Evolutionary conservation across 176 grass and related monocot species (phyloP).

Genomic region (Raddia distichophylla): DNA sequence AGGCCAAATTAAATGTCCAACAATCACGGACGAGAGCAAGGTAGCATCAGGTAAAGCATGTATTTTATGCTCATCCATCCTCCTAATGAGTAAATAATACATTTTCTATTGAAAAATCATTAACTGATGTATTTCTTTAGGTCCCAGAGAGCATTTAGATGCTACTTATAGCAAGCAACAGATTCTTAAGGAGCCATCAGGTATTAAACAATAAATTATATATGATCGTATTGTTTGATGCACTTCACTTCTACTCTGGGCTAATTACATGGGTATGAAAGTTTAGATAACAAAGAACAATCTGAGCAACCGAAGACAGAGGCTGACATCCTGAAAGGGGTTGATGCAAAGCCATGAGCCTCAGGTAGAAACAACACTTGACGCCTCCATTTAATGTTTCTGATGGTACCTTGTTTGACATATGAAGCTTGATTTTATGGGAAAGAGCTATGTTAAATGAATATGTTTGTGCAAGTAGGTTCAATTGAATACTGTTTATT

Average conservation of each 20-base stretch:
- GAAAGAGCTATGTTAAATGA: not conserved
- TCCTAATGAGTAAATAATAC: not conserved
- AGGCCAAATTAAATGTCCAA: slow-evolving; percentile 34
- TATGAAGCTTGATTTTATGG: slow-evolving; percentile 21
- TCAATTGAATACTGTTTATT: not conserved
- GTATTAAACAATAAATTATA: slow-evolving; percentile 14
- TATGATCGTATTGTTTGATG: slow-evolving; percentile 17
- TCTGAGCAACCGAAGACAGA: slow-evolving; percentile 36
- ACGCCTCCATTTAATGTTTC: slow-evolving; percentile 28
- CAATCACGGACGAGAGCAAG: slow-evolving; percentile 26
- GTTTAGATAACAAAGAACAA: slow-evolving; percentile 37
- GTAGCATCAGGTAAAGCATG: slow-evolving; percentile 37
- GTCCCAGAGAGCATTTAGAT: slow-evolving; percentile 21
- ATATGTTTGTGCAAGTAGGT: not conserved
- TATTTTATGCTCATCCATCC: slow-evolving; percentile 6
- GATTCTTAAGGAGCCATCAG: slow-evolving; percentile 43
- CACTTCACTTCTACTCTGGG: not conserved
- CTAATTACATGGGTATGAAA: slow-evolving; percentile 33
- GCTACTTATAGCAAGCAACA: slow-evolving; percentile 33
- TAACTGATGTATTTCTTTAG: slow-evolving; percentile 14
- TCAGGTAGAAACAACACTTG: slow-evolving; percentile 37
- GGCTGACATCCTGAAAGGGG: slow-evolving; percentile 17
- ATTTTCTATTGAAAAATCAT: slow-evolving; percentile 10
- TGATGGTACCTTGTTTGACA: not conserved
- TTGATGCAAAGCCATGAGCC: slow-evolving; percentile 31